A percentile compares a stretch with the other conserved stretches of the same genome.
Conservation (phyloP, 768 basidiomycete species). For the Tricholoma matsutake region DNA sequence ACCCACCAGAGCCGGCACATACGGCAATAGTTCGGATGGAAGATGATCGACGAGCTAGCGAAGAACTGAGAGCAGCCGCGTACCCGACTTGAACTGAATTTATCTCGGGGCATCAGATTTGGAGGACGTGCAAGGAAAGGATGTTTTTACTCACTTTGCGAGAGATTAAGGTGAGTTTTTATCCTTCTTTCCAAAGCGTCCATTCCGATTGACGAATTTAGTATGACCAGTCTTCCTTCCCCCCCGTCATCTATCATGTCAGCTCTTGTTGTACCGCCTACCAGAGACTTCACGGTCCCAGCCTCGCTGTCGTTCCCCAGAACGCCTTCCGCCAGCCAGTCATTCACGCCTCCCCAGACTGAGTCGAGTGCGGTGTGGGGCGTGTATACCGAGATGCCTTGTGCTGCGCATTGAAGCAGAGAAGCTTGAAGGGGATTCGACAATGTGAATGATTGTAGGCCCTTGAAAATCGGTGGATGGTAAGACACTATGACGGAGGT, state of each 20-base stretch:
- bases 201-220: conserved; percentile 56
- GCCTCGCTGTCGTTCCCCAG: conserved; percentile 33
- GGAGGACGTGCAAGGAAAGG: neutral
- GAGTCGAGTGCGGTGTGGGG: conserved; percentile 89
- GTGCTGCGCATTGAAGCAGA: conserved; percentile 74
- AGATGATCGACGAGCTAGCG: conserved; percentile 20
- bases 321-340: conserved; percentile 72
- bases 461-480: conserved; percentile 82
- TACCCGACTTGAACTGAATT: conserved; percentile 70
- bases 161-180: conserved; percentile 62
- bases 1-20: conserved; percentile 89
- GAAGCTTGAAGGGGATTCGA: conserved; percentile 75
- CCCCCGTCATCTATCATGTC: conserved; percentile 46
- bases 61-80: conserved; percentile 17
- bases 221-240: conserved; percentile 64
- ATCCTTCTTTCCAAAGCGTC: conserved; percentile 62
- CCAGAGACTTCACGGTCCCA: conserved; percentile 35
- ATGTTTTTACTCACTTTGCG: conserved; percentile 46
- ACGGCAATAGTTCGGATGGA: conserved; percentile 69
- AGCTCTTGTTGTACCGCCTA: conserved; percentile 38
- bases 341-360: conserved; percentile 84
- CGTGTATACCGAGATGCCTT: conserved; percentile 81
- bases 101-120: conserved; percentile 10
- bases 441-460: conserved; percentile 73
- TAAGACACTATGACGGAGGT: conserved; percentile 75